These are phyloP conservation scores for Platanthera guangdongensis DNA, from an alignment of 106 monocot species.

Conservation along the genomic window DNA sequence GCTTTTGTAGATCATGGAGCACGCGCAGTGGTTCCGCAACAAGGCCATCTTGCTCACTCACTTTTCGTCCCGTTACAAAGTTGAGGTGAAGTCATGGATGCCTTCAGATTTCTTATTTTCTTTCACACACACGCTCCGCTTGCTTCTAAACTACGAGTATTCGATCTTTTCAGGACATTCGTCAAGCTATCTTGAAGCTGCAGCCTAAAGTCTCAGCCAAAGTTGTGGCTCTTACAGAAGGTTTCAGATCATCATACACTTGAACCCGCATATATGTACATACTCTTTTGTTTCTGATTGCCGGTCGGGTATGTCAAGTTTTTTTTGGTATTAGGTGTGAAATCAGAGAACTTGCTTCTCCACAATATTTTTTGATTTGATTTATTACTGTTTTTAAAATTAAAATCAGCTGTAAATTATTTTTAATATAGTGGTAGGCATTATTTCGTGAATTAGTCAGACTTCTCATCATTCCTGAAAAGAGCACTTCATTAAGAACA, in stretches of 20 bases:
- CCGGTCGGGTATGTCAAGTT: not conserved
- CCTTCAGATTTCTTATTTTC: not conserved
- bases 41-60: slow-evolving; percentile 84
- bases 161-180: slow-evolving; percentile 61
- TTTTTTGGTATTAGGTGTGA: not conserved
- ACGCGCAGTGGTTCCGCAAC: slow-evolving; percentile 89
- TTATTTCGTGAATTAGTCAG: not conserved
- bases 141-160: not conserved
- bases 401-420: not conserved
- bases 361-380: not conserved
- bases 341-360: not conserved
- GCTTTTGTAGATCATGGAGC: slow-evolving; percentile 63
- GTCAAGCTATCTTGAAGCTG: slow-evolving; percentile 58
- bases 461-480: too few species aligned
- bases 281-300: not conserved
- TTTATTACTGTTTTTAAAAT: not conserved
- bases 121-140: not conserved
- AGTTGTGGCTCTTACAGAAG: slow-evolving; percentile 82
- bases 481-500: too few species aligned
- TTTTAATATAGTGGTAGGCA: not conserved
- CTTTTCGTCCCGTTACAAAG: slow-evolving; percentile 90
- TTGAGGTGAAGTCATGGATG: slow-evolving; percentile 42
- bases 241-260: slow-evolving; percentile 66
- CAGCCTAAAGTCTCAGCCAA: slow-evolving; percentile 72
- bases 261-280: not conserved